These are phyloP conservation scores for Halenospora varia DNA, from an alignment of 495 filamentous ascomycete genomes.

Conservation along the genomic window DNA sequence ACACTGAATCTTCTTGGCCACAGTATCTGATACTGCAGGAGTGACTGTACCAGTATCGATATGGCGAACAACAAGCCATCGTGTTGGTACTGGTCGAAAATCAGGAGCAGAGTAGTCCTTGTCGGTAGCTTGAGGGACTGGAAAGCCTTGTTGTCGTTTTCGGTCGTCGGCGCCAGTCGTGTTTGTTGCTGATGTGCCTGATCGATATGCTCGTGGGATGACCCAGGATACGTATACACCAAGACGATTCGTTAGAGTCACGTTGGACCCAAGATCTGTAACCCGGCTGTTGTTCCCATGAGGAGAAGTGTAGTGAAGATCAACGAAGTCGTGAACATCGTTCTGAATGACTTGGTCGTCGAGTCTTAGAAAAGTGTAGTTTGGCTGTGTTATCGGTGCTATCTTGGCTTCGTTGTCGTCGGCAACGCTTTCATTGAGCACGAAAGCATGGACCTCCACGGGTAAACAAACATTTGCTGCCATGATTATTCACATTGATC, in stretches of 20 bases:
- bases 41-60: constrained; percentile 20
- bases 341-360: constrained; percentile 30
- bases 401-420: constrained; percentile 28
- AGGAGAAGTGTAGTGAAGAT: constrained; percentile 38
- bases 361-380: constrained; percentile 46
- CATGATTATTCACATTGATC: neutral
- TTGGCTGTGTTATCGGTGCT: constrained; percentile 50
- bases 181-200: constrained; percentile 21
- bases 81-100: constrained; percentile 31
- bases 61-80: constrained; percentile 42
- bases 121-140: neutral
- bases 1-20: constrained; percentile 20
- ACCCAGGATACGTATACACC: constrained; percentile 54
- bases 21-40: constrained; percentile 14
- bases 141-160: too few species aligned
- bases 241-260: constrained; percentile 23
- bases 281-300: constrained; percentile 37
- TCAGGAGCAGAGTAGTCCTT: constrained; percentile 21
- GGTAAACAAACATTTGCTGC: neutral
- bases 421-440: neutral
- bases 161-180: too few species aligned
- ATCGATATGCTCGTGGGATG: constrained; percentile 41
- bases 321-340: constrained; percentile 39
- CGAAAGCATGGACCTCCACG: neutral
- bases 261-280: constrained; percentile 33